Percentiles rank a stretch among this genome's conserved stretches.
These are phyloP conservation scores for Aspergillus hancockii DNA, from an alignment of 495 filamentous ascomycete species.

Conservation along the genomic window DNA sequence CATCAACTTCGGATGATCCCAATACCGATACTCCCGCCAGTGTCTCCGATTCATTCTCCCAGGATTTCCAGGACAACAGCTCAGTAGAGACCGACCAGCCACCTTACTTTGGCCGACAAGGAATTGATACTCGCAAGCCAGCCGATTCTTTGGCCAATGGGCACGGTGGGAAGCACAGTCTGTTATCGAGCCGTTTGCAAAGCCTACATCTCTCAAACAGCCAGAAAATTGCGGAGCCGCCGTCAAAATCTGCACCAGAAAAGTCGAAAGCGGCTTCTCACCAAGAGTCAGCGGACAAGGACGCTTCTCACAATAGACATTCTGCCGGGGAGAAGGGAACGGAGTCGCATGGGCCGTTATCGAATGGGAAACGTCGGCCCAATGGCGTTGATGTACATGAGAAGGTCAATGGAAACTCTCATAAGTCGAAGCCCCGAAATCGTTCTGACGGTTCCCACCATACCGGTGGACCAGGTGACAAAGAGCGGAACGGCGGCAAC, in stretches of 20 bases:
- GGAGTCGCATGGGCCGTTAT: conserved; percentile 28
- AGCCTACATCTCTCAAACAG: conserved; percentile 41
- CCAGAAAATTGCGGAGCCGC: conserved; percentile 31
- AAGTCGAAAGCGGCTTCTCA: conserved; percentile 29
- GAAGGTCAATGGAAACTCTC: conserved; percentile 38
- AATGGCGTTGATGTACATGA: conserved; percentile 38
- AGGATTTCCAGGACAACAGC: conserved; percentile 40
- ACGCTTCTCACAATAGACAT: conserved; percentile 33
- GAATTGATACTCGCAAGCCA: conserved; percentile 27
- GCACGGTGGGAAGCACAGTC: conserved; percentile 29
- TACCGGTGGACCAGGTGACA: conserved; percentile 26
- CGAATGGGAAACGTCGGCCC: conserved; percentile 30
- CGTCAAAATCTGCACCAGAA: conserved; percentile 30
- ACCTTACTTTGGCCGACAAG: conserved; percentile 29
- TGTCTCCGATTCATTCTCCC: conserved; percentile 44
- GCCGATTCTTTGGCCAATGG: conserved; percentile 18
- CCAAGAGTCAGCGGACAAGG: conserved; percentile 28
- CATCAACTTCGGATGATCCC: conserved; percentile 44
- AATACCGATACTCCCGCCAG: conserved; percentile 44
- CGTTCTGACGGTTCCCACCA: conserved; percentile 34
- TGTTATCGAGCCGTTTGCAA: conserved; percentile 42
- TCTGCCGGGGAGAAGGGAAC: conserved; percentile 36
- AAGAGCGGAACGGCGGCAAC: conserved; percentile 33
- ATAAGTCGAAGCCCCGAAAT: conserved; percentile 36
- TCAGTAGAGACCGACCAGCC: conserved; percentile 40